Percentiles rank a stretch among this genome's conserved stretches.
Conservation (phyloP, 192 early-diverging fungal species). For the Umbelopsis isabellina region DNA sequence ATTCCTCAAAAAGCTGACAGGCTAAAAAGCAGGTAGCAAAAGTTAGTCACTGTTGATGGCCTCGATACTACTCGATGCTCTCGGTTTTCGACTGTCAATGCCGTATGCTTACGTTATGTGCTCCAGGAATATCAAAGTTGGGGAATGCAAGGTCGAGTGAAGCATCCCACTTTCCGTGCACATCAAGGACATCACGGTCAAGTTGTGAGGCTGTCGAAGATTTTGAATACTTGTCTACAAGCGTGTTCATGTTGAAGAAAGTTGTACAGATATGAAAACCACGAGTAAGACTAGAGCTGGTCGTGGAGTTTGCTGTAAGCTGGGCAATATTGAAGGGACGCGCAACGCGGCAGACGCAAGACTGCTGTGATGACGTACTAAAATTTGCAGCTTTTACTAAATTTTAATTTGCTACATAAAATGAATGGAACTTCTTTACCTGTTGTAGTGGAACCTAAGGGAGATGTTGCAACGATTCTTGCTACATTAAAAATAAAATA, state of each 20-base stretch:
- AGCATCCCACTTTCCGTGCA: constrained; percentile 51
- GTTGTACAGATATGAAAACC: neutral
- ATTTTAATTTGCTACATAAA: too few species aligned
- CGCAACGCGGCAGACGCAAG: constrained; percentile 23
- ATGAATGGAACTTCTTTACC: too few species aligned
- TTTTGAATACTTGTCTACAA: constrained; percentile 37
- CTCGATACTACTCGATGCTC: too few species aligned
- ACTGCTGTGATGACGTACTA: too few species aligned
- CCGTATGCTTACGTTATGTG: constrained; percentile 49
- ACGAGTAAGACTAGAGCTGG: too few species aligned
- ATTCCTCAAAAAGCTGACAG: constrained; percentile 82
- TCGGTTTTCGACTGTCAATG: too few species aligned
- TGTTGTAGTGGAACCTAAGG: too few species aligned
- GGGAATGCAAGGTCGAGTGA: constrained; percentile 55
- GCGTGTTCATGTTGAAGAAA: constrained; percentile 30
- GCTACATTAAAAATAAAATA: too few species aligned
- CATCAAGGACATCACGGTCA: constrained; percentile 19
- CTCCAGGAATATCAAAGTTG: constrained; percentile 59
- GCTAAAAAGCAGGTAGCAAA: constrained; percentile 51
- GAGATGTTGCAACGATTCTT: too few species aligned
- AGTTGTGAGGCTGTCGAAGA: constrained; percentile 29
- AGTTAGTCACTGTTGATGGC: neutral
- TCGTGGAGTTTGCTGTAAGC: too few species aligned
- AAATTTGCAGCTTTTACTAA: too few species aligned
- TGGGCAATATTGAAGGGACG: neutral